phyloP scores from a whole-genome alignment of 2,329 filamentous ascomycete genomes.

The Cercospora berteroae region DNA sequence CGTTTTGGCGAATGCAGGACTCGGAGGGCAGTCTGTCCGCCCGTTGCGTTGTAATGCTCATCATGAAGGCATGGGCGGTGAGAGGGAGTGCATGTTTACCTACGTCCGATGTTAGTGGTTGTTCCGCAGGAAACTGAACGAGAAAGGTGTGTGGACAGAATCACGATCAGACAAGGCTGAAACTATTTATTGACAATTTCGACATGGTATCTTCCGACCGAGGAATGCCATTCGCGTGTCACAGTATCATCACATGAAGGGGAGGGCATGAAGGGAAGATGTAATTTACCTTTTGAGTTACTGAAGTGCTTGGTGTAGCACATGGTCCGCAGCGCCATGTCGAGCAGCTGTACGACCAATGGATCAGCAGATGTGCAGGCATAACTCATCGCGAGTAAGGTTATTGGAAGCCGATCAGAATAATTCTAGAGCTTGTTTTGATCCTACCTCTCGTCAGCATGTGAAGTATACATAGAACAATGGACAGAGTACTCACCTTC shows the following conservation, averaged over 20 bases:
- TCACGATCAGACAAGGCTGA: slow-evolving; percentile 67
- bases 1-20: slow-evolving; percentile 53
- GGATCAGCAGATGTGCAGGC: not conserved
- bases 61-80: slow-evolving; percentile 47
- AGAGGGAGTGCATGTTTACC: slow-evolving; percentile 22
- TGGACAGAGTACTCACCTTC: slow-evolving; percentile 45
- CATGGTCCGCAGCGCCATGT: not conserved
- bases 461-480: not conserved
- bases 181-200: slow-evolving; percentile 62
- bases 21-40: slow-evolving; percentile 63
- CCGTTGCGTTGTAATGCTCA: slow-evolving; percentile 66
- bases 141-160: slow-evolving; percentile 25
- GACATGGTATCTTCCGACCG: slow-evolving; percentile 64
- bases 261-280: not conserved
- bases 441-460: slow-evolving; percentile 1
- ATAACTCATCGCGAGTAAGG: not conserved
- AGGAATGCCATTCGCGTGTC: slow-evolving; percentile 64
- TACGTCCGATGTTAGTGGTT: slow-evolving; percentile 36
- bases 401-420: slow-evolving; percentile 44
- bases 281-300: slow-evolving; percentile 23
- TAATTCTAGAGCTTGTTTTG: slow-evolving; percentile 54
- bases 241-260: slow-evolving; percentile 57
- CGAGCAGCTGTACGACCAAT: not conserved
- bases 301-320: not conserved
- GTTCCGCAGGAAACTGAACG: slow-evolving; percentile 15